These are phyloP conservation scores for Aurifilum marmelostoma DNA, from an alignment of 2,329 filamentous ascomycete genomes.

Conservation along the genomic window DNA sequence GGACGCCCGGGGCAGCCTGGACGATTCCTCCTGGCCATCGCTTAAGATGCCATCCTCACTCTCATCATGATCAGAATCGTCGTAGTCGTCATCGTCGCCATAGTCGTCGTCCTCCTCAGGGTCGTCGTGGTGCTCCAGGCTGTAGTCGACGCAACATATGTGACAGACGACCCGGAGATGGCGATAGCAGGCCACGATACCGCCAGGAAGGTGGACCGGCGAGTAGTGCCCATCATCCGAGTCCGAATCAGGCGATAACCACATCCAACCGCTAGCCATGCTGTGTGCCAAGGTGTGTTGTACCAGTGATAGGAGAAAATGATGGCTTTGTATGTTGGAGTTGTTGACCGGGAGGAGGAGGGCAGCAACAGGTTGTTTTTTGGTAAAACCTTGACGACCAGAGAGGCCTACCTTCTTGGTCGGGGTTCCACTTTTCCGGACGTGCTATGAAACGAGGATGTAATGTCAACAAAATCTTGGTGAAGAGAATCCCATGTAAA, in stretches of 20 bases:
- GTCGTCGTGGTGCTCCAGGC: not conserved
- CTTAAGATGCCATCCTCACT: not conserved
- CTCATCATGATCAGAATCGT: too few species aligned
- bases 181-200: conserved; percentile 9
- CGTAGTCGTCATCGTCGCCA: not conserved
- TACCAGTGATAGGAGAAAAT: not conserved
- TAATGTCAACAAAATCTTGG: not conserved
- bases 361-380: not conserved
- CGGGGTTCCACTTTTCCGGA: not conserved
- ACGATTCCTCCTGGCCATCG: not conserved
- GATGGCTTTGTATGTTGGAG: not conserved
- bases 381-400: not conserved
- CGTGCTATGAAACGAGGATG: not conserved
- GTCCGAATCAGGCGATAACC: not conserved
- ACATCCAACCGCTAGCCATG: conserved; percentile 3
- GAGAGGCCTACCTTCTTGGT: not conserved
- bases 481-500: not conserved
- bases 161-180: not conserved
- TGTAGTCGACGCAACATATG: conserved; percentile 11
- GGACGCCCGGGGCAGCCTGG: not conserved
- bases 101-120: not conserved
- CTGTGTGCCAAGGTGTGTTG: not conserved
- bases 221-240: not conserved
- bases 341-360: not conserved
- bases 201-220: not conserved